Evolutionary conservation across 192 early-diverging fungal species (phyloP).

Genomic region (Coemansia pectinata): DNA sequence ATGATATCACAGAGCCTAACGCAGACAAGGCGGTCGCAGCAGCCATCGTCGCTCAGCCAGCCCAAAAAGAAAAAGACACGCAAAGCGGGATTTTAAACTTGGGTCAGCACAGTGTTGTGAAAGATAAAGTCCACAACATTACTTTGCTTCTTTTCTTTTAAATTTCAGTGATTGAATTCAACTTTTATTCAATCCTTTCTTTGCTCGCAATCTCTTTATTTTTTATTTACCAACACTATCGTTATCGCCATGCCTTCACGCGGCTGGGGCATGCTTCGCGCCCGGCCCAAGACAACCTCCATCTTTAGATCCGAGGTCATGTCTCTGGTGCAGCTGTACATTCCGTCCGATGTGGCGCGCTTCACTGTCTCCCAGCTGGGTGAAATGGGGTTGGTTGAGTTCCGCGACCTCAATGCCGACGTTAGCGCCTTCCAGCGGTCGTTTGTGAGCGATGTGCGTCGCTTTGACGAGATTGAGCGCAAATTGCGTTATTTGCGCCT

Average conservation of each 20-base stretch:
- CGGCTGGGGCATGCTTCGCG: constrained; percentile 43
- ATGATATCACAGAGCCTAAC: constrained; percentile 1
- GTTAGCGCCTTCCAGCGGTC: constrained; percentile 97
- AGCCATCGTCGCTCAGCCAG: constrained; percentile 3
- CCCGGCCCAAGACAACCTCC: constrained; percentile 50
- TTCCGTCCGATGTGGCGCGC: constrained; percentile 91
- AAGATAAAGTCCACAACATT: neutral
- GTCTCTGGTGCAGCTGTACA: constrained; percentile 94
- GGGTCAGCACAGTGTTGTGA: too few relatives aligned
- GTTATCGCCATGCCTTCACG: constrained; percentile 26
- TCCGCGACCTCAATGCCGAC: constrained; percentile 92
- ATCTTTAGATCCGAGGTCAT: constrained; percentile 94
- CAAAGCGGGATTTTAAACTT: constrained; percentile 33
- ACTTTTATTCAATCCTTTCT: neutral
- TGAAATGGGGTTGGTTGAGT: constrained; percentile 91
- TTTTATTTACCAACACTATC: constrained; percentile 8
- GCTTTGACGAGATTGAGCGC: constrained; percentile 97
- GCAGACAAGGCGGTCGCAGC: neutral
- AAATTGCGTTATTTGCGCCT: constrained; percentile 86
- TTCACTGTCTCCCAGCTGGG: constrained; percentile 92
- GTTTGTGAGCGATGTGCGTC: constrained; percentile 93
- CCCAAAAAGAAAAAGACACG: constrained; percentile 39
- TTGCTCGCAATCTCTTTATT: neutral
- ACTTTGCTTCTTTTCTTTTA: neutral
- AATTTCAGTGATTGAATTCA: neutral